Percentiles rank a stretch among this genome's conserved stretches.
phyloP scores from a whole-genome alignment of 306 rosid species.

The Prunus campanulata region DNA sequence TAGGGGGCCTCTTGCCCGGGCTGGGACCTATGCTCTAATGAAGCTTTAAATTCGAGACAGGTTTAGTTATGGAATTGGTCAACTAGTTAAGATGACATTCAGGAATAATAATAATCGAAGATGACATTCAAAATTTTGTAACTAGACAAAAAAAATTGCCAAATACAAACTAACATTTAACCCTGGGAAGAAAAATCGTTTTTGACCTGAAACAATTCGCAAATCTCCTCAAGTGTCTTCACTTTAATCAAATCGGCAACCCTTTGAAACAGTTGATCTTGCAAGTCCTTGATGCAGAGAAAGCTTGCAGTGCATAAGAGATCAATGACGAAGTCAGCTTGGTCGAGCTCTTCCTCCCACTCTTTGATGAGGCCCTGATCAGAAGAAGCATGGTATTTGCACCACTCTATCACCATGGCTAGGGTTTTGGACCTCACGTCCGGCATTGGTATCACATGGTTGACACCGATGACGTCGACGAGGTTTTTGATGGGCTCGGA shows the following conservation, averaged over 20 bases:
- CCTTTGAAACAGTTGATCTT: background rate
- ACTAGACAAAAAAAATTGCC: too few relatives aligned
- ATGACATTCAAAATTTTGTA: too few relatives aligned
- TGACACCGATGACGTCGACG: background rate
- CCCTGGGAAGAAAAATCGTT: background rate
- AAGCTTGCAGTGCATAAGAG: slow-evolving; percentile 12
- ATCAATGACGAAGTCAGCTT: background rate
- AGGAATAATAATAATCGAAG: too few relatives aligned
- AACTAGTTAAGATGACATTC: too few relatives aligned
- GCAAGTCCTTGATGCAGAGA: slow-evolving; percentile 1
- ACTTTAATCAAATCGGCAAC: slow-evolving; percentile 6
- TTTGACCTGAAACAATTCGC: background rate
- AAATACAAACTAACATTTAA: too few relatives aligned
- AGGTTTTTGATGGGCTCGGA: background rate
- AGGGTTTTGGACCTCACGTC: slow-evolving; percentile 10
- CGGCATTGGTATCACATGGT: background rate
- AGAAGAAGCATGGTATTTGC: background rate
- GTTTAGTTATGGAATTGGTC: too few relatives aligned
- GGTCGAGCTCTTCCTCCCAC: background rate
- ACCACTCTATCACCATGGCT: slow-evolving; percentile 8
- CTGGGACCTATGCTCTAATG: too few relatives aligned
- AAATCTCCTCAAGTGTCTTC: slow-evolving; percentile 19
- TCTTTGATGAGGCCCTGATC: background rate
- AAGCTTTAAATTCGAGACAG: too few relatives aligned
- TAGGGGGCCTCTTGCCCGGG: too few relatives aligned